A percentile compares a stretch with the other conserved stretches of the same genome.
phyloP scores from a whole-genome alignment of 2,329 filamentous ascomycete species.

The Pyrenophora graminea region DNA sequence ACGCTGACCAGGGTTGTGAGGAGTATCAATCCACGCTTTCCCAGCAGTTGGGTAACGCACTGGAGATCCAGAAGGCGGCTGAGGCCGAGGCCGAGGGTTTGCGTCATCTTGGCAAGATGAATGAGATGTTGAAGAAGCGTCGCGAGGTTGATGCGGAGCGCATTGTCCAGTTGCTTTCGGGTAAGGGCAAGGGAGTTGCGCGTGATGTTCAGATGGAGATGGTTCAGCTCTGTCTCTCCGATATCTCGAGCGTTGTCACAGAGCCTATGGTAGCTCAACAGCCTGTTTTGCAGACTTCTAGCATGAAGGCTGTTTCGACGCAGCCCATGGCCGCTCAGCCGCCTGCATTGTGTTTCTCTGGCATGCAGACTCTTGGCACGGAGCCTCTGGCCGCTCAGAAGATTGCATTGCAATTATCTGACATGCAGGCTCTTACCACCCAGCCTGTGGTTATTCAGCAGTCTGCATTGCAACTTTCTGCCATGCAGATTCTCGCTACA shows the following conservation, averaged over 20 bases:
- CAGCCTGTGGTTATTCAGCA: neutral
- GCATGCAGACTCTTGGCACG: neutral
- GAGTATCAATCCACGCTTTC: neutral
- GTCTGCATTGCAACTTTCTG: neutral
- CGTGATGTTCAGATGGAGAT: too few relatives aligned
- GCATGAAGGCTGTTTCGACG: too few relatives aligned
- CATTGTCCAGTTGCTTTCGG: neutral
- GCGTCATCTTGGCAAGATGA: neutral
- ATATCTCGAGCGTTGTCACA: too few relatives aligned
- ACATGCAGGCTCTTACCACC: neutral
- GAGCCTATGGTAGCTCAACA: too few relatives aligned
- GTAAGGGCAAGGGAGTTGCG: neutral
- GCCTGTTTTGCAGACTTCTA: neutral
- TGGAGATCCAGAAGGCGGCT: neutral
- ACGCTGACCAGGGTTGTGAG: neutral
- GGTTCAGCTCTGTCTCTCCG: too few relatives aligned
- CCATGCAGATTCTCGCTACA: neutral
- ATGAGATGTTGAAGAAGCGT: neutral
- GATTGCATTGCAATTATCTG: neutral
- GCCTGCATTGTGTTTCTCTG: too few relatives aligned
- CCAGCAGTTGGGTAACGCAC: constrained; percentile 1
- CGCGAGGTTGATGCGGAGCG: neutral
- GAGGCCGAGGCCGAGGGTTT: constrained; percentile 4
- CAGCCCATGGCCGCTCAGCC: too few relatives aligned
- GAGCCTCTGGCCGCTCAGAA: neutral